These are phyloP conservation scores for Lactifluus piperatus DNA, from an alignment of 768 basidiomycete species.

Conservation along the genomic window DNA sequence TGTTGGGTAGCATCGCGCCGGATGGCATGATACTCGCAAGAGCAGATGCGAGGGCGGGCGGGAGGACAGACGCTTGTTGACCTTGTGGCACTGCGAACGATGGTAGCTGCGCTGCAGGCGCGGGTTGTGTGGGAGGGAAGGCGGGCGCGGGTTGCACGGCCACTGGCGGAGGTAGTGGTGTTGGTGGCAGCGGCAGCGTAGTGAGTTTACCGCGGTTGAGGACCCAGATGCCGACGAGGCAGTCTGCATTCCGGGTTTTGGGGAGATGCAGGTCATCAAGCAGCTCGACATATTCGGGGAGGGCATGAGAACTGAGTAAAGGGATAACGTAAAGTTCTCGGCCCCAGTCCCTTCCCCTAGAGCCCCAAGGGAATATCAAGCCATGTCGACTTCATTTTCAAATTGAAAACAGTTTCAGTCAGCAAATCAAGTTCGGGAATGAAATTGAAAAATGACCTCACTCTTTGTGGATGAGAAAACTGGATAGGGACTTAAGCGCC, in stretches of 20 bases:
- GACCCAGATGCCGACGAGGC: constrained; percentile 80
- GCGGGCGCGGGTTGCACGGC: background rate
- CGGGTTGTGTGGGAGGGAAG: background rate
- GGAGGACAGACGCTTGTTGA: constrained; percentile 1
- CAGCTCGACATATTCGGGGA: constrained; percentile 83
- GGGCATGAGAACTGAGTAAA: constrained; percentile 48
- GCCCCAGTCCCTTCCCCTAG: constrained; percentile 63
- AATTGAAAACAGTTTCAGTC: background rate
- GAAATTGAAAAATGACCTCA: constrained; percentile 29
- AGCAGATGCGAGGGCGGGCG: constrained; percentile 12
- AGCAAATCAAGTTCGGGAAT: background rate
- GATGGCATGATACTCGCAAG: constrained; percentile 13
- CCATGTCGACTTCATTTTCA: constrained; percentile 71
- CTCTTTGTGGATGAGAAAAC: constrained; percentile 67
- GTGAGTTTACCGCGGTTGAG: constrained; percentile 70
- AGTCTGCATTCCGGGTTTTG: constrained; percentile 49
- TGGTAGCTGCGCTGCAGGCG: background rate
- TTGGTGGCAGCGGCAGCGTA: constrained; percentile 15
- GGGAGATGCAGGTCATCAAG: constrained; percentile 69
- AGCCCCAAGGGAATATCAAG: constrained; percentile 80
- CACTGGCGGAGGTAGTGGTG: background rate
- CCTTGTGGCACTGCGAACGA: background rate
- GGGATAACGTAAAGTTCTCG: constrained; percentile 86
- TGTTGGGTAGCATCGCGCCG: background rate
- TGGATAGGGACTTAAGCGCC: constrained; percentile 53